These are phyloP conservation scores for Thielaviopsis ethacetica DNA, from an alignment of 2,329 filamentous ascomycete genomes.

Conservation along the genomic window DNA sequence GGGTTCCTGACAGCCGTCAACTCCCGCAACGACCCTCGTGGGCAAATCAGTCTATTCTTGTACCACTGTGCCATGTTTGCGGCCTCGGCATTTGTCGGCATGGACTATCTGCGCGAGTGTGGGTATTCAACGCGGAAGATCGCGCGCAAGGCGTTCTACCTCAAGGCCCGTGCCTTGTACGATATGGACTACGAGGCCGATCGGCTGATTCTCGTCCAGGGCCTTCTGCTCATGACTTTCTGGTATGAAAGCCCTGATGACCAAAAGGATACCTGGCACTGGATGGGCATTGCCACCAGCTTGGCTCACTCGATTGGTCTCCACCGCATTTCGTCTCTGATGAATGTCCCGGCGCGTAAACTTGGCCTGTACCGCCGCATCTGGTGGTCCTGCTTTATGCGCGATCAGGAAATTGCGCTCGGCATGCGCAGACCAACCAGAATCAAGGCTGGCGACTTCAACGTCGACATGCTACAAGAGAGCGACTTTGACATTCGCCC, in stretches of 20 bases:
- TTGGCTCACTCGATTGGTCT: slow-evolving; percentile 85
- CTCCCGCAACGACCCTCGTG: slow-evolving; percentile 48
- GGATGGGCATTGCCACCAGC: slow-evolving; percentile 93
- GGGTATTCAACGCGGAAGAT: slow-evolving; percentile 66
- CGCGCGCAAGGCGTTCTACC: slow-evolving; percentile 77
- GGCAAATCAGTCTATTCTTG: slow-evolving; percentile 65
- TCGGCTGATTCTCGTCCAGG: slow-evolving; percentile 75
- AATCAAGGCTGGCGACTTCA: slow-evolving; percentile 85
- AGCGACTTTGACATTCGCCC: slow-evolving; percentile 67
- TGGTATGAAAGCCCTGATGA: slow-evolving; percentile 97
- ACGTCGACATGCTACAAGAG: slow-evolving; percentile 76
- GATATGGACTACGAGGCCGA: slow-evolving; percentile 93
- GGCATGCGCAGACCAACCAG: slow-evolving; percentile 86
- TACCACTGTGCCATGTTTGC: slow-evolving; percentile 96
- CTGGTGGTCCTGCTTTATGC: slow-evolving; percentile 97
- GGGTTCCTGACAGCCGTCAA: slow-evolving; percentile 45
- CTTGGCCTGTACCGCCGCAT: slow-evolving; percentile 85
- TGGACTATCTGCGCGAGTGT: slow-evolving; percentile 56
- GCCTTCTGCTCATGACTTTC: slow-evolving; percentile 81
- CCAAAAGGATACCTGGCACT: slow-evolving; percentile 96
- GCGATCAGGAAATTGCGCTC: slow-evolving; percentile 78
- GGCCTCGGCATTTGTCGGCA: slow-evolving; percentile 74
- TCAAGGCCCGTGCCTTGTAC: slow-evolving; percentile 76
- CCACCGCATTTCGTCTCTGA: slow-evolving; percentile 66
- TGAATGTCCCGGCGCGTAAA: slow-evolving; percentile 55